Conservation (phyloP, 768 basidiomycete species). For the Calocybe indica region DNA sequence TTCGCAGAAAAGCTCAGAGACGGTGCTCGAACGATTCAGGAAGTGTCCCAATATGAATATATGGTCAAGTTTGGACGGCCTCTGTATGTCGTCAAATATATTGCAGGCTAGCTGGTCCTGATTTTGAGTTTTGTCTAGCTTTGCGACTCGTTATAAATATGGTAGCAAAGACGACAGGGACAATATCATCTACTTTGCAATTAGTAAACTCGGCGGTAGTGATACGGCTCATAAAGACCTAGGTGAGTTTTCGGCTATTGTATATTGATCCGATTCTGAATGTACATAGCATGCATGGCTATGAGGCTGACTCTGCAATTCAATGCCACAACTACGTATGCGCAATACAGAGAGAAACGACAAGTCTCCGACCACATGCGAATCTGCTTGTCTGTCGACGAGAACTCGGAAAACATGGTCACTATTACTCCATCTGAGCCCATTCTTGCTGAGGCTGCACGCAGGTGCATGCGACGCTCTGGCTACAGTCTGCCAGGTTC, state of each 20-base stretch:
- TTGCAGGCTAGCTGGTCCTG: neutral
- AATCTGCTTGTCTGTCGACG: conserved; percentile 12
- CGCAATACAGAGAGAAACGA: neutral
- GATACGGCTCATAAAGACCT: too few species aligned
- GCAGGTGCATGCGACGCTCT: neutral
- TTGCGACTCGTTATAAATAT: neutral
- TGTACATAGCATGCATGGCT: conserved; percentile 2
- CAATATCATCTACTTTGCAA: too few species aligned
- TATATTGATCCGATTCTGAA: too few species aligned
- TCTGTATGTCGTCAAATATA: neutral
- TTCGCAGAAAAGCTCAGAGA: too few species aligned
- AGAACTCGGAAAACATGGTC: conserved; percentile 6
- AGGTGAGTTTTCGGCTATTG: too few species aligned
- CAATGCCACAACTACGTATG: neutral
- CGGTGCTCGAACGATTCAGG: neutral
- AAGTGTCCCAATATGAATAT: neutral
- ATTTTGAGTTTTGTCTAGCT: neutral
- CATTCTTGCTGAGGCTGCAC: conserved; percentile 11
- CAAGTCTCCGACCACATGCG: conserved; percentile 16
- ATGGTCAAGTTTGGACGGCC: neutral
- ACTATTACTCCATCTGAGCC: conserved; percentile 15
- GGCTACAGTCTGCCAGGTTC: too few species aligned
- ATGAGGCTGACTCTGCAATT: conserved; percentile 5
- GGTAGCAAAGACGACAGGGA: too few species aligned
- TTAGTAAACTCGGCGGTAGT: too few species aligned